Base-by-base conservation (phyloP, 2,329 filamentous ascomycete species). In the Paradendryphiella salina region DNA sequence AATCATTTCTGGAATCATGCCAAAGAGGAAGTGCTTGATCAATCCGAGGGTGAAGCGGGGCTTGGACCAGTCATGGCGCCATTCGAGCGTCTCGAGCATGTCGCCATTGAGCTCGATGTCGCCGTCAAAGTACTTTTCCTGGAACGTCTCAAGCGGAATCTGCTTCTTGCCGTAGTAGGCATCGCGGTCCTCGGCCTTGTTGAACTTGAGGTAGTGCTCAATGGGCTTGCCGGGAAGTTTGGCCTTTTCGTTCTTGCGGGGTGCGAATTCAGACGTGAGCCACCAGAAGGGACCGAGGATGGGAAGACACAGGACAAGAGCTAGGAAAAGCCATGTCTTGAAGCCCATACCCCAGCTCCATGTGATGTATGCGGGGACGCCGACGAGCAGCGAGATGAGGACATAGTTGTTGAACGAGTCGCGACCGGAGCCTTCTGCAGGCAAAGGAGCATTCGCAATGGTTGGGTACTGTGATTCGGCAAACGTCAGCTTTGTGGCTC, bases 71-170 rank as follows among this genome's bases (percentile, higher is more conserved):
- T 99, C 94, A 73, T 97, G 93, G 69, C 94, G 83, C 79, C 94
- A 94, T 77, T 97, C 94, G 75, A 97, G 78, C 39, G 89, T 80
- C 71, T 97, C 93, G 57, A 97, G 82, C 67, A 82, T 84, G 76
- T 97, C 94, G 51, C 91, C 92, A 75, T 96, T 97, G 82, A 96
- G 93, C 65, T 96, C 90, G 58, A 96, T 91, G 51, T 96, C 86
- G 52, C 90, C 90, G 70, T 94, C 88, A 76, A 97, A 96, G 82
- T 96, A 97, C 88, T 93, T 96, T 77, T 96, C 92, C 73, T 95
- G 86, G 81, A 97, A 97, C 18, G 90, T 95, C 79, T 96, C 87
- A 80, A 95, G 87, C 46, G 90, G 87, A 54, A 94, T 90, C 79
- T 88, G 92, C 77, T 83, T 88, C 74, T 82, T 82, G 74, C 89